Evolutionary conservation across 192 early-diverging fungal species (phyloP), one percentile per base, ranked within the genome.

Genomic region (Backusella liffmaniae): DNA sequence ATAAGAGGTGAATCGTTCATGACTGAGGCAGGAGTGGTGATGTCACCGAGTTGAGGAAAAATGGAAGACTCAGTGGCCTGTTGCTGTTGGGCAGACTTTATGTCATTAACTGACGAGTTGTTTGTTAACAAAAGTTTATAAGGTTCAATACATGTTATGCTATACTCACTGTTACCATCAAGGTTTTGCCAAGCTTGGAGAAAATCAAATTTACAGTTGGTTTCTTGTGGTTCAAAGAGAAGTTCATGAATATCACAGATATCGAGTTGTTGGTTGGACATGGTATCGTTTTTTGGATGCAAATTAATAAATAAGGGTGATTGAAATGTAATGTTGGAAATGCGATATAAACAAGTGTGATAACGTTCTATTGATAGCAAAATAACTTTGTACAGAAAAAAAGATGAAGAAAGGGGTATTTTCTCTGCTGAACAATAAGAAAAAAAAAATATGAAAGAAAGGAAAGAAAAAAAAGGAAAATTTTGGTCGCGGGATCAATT

Each of bases 171-270:
- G 23, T 36, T 16, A 69, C 67, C 18, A 23, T 21, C 36, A 37
- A 69, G 35, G 8, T 69, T 35, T 9, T 37, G 18, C 67, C 67
- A 69, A 36, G 37, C 36, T 69, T 69, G 67, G 16, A 37, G n/a
- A 34, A 69, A 69, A 41, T 69, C 37, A 37, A 69, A 69, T 69
- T 36, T 37, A 13, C 10, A 41, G 34, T 35, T 9, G 4, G n/a
- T 69, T 7, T 69, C 67, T 12, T 69, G 10, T 0, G 34, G 10
- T 9, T 35, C 35, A 18, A 69, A 69, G 21, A 69, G 37, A 23
- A 69, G 34, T 23, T 69, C 67, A 16, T 69, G 32, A 21, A 69
- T 35, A 69, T 37, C 67, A 37, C 37, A 41, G 18, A 69, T 69
- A 37, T 69, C 37, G 36, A 69, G 35, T 35, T 39, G 34, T 23